Base-by-base conservation (phyloP, 2,329 filamentous ascomycete genomes). In the Hymenoscyphus infarciens region DNA sequence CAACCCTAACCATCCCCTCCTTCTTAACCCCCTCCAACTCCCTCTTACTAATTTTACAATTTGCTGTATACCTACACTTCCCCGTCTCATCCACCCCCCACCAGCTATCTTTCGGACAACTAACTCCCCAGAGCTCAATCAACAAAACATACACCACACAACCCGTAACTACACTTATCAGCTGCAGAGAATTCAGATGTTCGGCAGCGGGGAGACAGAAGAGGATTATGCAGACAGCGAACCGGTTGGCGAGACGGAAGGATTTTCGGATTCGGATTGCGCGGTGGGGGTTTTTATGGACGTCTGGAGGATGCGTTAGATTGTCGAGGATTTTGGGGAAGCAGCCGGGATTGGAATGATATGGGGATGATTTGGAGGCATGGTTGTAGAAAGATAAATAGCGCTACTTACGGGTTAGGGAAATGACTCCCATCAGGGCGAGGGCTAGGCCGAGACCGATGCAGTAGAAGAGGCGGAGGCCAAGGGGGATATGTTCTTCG, bases 391-490 rank as follows among this genome's bases (percentile, higher is more conserved):
- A 27, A 27, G 25, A 27, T 27, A 1, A 27, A 27, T 27, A 27
- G 25, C 2, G 25, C 4, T 27, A 27, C 25, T 27, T 27, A 27
- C 25, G 85, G 42, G 22, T 52, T 11, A 27, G 33, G 42, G 57
- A 60, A 5, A 56, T 66, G 62, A 56, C 66, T 67, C 75, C 74
- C 80, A 86, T 87, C 67, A 75, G 80, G 11, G 81, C 70, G 5
- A 88, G 74, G 0, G 83, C 79, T 15, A 85, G 74, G 27, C 81
- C 83, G 1, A 87, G 77, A 0, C 86, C 86, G n/a, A 77, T 79
- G 72, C 85, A 88, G 73, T 88, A 88, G 73, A 85, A 88, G 78
- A 84, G 86, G 15, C 84, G 79, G 19, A 87, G 77, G 2, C 83
- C 84, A 7, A 73, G 64, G 5, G 76, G 70, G n/a, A 88, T 75